Evolutionary conservation across 176 grass and related monocot genomes (phyloP), one percentile per base, ranked within the genome.

Genomic region (Oryza longistaminata): DNA sequence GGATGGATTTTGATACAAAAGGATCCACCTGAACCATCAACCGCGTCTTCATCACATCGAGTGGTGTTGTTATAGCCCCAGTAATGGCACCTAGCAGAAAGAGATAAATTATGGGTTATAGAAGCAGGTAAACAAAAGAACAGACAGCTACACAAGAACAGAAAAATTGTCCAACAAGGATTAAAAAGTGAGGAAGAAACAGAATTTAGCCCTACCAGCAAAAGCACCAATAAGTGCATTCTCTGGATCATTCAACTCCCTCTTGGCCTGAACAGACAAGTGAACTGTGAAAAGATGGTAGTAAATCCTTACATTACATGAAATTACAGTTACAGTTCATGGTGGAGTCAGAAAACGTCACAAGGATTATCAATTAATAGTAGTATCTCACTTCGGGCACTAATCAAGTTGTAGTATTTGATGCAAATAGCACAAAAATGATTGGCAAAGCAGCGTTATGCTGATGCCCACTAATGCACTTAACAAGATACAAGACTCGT

Each of bases 141-240:
- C n/a, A 7, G 3, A 35, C 34, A 46, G 64, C 17, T 25, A 21
- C 37, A 40, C 31, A 74, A 24, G 10, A 68, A 60, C 44, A 42
- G 4, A 74, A 64, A 71, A 34, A 64, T 27, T 26, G 2, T 29
- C 7, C 3, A 55, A 70, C 26, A n/a, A 86, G 39, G 12, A 35
- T 81, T 19, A 37, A 40, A 26, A 52, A 16, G 3, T 40, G 17
- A 10, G 31, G 3, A 16, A 27, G 22, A 67, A 75, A 9, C 19
- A 76, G 37, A 80, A 55, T 64, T 81, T 58, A 6, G 4, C 66
- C 60, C 11, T 93, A 95, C 93, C 96, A 43, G 96, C 96, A 85
- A 93, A 95, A 85, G 96, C 96, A 76, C 96, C 96, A 78, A 98
- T 93, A 52, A 98, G 79, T 68, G 96, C 96, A 95, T 95, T 98